Evolutionary conservation across 441 rosid species (phyloP).

Genomic region (Populus hybrid): DNA sequence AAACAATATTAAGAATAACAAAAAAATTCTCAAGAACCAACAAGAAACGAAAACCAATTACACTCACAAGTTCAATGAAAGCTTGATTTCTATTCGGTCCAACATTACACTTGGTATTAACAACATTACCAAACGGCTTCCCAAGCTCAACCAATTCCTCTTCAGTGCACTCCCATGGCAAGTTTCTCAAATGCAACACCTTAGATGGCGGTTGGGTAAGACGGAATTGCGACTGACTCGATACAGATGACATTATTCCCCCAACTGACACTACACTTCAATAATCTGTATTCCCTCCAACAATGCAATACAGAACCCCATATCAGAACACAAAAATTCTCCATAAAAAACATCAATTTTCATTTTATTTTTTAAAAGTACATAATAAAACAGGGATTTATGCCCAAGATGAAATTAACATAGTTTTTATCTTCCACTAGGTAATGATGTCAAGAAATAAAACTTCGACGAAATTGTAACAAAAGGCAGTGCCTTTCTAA

Average conservation of each 20-base stretch:
- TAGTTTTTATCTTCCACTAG: neutral
- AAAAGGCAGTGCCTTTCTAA: neutral
- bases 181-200: slow-evolving; percentile 94
- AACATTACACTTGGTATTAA: slow-evolving; percentile 98
- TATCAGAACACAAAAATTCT: neutral
- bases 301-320: slow-evolving; percentile 1
- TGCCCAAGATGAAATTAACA: neutral
- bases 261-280: slow-evolving; percentile 15
- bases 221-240: slow-evolving; percentile 97
- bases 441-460: neutral
- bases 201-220: slow-evolving; percentile 98
- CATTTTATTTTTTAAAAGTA: neutral
- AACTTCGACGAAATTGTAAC: neutral
- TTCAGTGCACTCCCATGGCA: slow-evolving; percentile 99
- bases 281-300: slow-evolving; percentile 2
- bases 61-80: slow-evolving; percentile 93
- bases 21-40: neutral
- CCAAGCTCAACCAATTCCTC: slow-evolving; percentile 93
- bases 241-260: slow-evolving; percentile 77
- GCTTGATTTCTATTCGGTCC: slow-evolving; percentile 99
- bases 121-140: slow-evolving; percentile 93
- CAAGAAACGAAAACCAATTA: neutral
- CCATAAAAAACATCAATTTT: neutral
- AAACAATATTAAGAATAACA: neutral
- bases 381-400: neutral